These are phyloP conservation scores for Neofusicoccum laricinum DNA, from an alignment of 2,329 filamentous ascomycete species.

Conservation along the genomic window DNA sequence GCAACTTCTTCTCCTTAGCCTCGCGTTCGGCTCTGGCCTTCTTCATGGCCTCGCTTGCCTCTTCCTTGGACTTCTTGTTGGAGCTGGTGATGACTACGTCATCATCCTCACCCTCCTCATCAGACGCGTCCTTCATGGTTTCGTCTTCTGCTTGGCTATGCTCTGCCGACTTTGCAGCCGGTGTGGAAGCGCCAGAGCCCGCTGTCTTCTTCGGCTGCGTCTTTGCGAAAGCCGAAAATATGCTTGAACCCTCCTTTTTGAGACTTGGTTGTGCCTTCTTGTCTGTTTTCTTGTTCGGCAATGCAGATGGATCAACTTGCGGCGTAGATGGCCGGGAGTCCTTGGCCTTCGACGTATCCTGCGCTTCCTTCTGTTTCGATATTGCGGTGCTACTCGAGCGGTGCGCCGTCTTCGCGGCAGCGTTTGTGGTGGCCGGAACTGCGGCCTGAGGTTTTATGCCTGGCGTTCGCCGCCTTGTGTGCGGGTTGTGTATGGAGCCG, in stretches of 20 bases:
- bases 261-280: conserved; percentile 39
- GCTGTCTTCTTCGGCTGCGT: conserved; percentile 54
- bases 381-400: conserved; percentile 22
- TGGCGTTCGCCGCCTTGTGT: conserved; percentile 55
- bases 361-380: conserved; percentile 22
- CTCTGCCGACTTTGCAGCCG: conserved; percentile 17
- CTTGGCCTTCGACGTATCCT: conserved; percentile 20
- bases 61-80: conserved; percentile 21
- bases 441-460: conserved; percentile 29
- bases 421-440: conserved; percentile 24
- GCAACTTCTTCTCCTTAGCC: conserved; percentile 39
- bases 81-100: conserved; percentile 32
- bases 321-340: conserved; percentile 34
- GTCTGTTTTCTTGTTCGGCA: conserved; percentile 31
- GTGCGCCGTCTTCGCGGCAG: conserved; percentile 22
- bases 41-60: conserved; percentile 22
- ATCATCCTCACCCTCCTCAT: conserved; percentile 28
- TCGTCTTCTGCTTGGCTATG: conserved; percentile 47
- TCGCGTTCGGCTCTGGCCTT: conserved; percentile 60
- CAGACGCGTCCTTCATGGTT: conserved; percentile 46
- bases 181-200: conserved; percentile 39
- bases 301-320: conserved; percentile 24
- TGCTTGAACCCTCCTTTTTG: conserved; percentile 62
- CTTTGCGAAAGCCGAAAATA: conserved; percentile 80
- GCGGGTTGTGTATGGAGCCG: conserved; percentile 71